Evolutionary conservation across 2,329 filamentous ascomycete species (phyloP).

Genomic region (Ilyonectria sp.): DNA sequence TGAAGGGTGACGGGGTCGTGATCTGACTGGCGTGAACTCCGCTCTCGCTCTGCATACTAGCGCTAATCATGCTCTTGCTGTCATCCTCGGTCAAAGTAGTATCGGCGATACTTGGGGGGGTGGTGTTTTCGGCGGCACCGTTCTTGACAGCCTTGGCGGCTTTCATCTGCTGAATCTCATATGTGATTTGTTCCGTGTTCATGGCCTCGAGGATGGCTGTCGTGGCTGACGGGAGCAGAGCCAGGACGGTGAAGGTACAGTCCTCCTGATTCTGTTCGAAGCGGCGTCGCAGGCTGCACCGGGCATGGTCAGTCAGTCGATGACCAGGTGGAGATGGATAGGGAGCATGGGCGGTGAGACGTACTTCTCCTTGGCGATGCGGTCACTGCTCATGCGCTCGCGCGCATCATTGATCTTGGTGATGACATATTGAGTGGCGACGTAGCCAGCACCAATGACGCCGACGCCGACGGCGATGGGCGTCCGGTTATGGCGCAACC

Average conservation of each 20-base stretch:
- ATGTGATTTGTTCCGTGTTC: constrained; percentile 92
- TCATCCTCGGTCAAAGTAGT: constrained; percentile 89
- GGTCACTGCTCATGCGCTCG: constrained; percentile 96
- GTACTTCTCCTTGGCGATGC: constrained; percentile 97
- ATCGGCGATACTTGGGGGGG: constrained; percentile 72
- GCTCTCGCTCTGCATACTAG: constrained; percentile 83
- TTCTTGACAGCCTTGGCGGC: constrained; percentile 74
- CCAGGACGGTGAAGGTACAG: constrained; percentile 98
- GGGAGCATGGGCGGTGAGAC: constrained; percentile 45
- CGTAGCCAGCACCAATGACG: constrained; percentile 89
- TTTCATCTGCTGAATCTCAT: constrained; percentile 95
- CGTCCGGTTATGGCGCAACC: constrained; percentile 93
- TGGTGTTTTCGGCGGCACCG: constrained; percentile 68
- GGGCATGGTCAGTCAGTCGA: constrained; percentile 13
- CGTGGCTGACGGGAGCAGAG: constrained; percentile 91
- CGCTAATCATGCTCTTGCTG: constrained; percentile 80
- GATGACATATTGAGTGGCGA: constrained; percentile 93
- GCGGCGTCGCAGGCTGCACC: constrained; percentile 84
- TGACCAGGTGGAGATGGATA: background rate
- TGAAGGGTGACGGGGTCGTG: constrained; percentile 67
- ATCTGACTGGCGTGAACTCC: constrained; percentile 88
- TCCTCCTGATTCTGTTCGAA: constrained; percentile 99
- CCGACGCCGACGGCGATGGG: constrained; percentile 90
- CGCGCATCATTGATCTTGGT: constrained; percentile 92
- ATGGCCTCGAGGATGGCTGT: constrained; percentile 90